These are phyloP conservation scores for Elongisporangium undulatum DNA, from an alignment of 352 stramenopile species.

Conservation along the genomic window DNA sequence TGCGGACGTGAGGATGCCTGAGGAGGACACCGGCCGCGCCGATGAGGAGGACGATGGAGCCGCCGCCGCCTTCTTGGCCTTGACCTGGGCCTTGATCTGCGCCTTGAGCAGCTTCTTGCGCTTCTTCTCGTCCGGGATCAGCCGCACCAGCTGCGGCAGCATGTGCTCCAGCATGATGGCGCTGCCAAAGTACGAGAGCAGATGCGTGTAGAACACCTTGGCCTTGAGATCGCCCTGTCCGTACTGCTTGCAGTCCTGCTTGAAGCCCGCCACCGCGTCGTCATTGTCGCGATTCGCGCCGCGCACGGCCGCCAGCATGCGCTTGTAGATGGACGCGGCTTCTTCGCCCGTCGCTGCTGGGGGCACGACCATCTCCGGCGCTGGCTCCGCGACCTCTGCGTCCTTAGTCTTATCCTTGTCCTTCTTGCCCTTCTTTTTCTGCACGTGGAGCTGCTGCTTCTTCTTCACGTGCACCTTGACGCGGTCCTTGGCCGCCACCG, in stretches of 20 bases:
- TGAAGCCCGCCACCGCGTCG: conserved; percentile 68
- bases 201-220: conserved; percentile 51
- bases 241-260: conserved; percentile 65
- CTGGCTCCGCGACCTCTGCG: conserved; percentile 1
- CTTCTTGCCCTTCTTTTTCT: conserved; percentile 18
- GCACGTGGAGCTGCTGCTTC: conserved; percentile 5
- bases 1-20: conserved; percentile 18
- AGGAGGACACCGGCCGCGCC: conserved; percentile 60
- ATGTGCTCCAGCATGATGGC: conserved; percentile 46
- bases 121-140: conserved; percentile 2
- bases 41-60: conserved; percentile 12
- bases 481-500: conserved; percentile 15
- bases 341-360: conserved; percentile 61
- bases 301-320: conserved; percentile 71
- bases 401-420: conserved; percentile 4
- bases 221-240: conserved; percentile 60
- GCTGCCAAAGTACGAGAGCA: conserved; percentile 45
- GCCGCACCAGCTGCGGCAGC: conserved; percentile 66
- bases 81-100: conserved; percentile 24
- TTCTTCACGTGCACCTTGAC: conserved; percentile 6
- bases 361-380: conserved; percentile 36
- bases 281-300: conserved; percentile 70
- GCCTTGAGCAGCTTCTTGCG: conserved; percentile 66
- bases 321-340: conserved; percentile 73
- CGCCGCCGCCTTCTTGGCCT: conserved; percentile 10